A percentile compares a stretch with the other conserved stretches of the same genome.
Conservation (phyloP, 495 filamentous ascomycete genomes). For the Letharia columbiana region DNA sequence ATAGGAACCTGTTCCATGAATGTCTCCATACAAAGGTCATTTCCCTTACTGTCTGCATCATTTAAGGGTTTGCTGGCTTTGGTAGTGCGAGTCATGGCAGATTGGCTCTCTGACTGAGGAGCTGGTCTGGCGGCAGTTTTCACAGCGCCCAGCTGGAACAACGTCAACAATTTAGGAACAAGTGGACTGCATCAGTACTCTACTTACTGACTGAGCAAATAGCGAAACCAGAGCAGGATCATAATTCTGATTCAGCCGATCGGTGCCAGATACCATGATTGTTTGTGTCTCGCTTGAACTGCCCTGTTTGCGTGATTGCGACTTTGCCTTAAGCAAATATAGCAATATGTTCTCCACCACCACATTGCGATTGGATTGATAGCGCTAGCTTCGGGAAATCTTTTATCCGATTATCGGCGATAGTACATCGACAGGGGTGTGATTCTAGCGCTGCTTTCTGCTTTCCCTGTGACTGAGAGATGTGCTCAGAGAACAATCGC, state of each 20-base stretch:
- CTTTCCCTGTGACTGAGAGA: background rate
- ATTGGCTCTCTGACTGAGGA: background rate
- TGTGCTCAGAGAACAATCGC: background rate
- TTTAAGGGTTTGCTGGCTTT: background rate
- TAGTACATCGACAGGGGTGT: background rate
- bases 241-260: slow-evolving; percentile 32
- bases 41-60: background rate
- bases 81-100: background rate
- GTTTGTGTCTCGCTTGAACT: background rate
- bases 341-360: too few species aligned
- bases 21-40: background rate
- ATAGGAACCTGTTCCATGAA: background rate
- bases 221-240: slow-evolving; percentile 71
- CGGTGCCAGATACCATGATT: background rate
- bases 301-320: background rate
- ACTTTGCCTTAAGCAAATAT: background rate
- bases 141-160: slow-evolving; percentile 15
- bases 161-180: slow-evolving; percentile 5
- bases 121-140: slow-evolving; percentile 1
- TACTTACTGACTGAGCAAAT: slow-evolving; percentile 44
- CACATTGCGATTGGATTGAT: background rate
- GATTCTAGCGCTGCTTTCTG: background rate
- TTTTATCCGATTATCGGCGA: slow-evolving; percentile 3
- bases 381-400: background rate
- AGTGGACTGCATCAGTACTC: background rate